A percentile compares a stretch with the other conserved stretches of the same genome.
Evolutionary conservation across 2,329 filamentous ascomycete species (phyloP).

Genomic region (Exophiala mesophila): DNA sequence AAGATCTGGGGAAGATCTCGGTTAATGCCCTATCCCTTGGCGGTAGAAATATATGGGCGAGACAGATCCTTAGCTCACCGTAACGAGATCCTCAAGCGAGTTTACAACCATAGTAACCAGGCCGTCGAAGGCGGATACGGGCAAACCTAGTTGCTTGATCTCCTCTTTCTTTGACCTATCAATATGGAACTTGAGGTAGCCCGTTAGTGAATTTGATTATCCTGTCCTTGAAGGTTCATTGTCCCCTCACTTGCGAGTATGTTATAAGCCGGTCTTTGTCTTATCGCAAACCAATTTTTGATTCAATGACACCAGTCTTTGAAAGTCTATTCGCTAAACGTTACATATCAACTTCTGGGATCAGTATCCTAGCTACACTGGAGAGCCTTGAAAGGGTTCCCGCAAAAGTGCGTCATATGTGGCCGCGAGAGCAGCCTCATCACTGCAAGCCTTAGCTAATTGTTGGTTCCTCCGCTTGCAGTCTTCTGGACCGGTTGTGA

Average conservation of each 20-base stretch:
- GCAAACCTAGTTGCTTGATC: background rate
- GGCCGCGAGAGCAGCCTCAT: conserved; percentile 3
- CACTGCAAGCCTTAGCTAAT: conserved; percentile 9
- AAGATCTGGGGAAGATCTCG: background rate
- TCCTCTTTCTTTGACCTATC: background rate
- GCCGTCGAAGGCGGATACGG: background rate
- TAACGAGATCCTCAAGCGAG: background rate
- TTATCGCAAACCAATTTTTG: too few relatives aligned
- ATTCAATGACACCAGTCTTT: too few relatives aligned
- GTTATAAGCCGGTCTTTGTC: background rate
- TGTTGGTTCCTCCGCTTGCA: conserved; percentile 8
- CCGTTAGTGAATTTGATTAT: background rate
- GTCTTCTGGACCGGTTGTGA: conserved; percentile 7
- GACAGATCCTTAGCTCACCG: background rate
- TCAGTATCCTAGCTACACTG: too few relatives aligned
- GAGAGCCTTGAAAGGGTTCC: conserved; percentile 12
- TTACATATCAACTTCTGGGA: too few relatives aligned
- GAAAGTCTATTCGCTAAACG: too few relatives aligned
- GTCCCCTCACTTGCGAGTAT: background rate
- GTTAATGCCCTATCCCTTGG: background rate
- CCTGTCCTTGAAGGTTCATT: background rate
- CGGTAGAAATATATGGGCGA: background rate
- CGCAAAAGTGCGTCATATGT: conserved; percentile 12
- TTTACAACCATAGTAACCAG: background rate
- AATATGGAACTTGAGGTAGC: background rate